These are phyloP conservation scores for Diplotaxis tenuifolia DNA, from an alignment of 345 rosid genomes.

Conservation along the genomic window DNA sequence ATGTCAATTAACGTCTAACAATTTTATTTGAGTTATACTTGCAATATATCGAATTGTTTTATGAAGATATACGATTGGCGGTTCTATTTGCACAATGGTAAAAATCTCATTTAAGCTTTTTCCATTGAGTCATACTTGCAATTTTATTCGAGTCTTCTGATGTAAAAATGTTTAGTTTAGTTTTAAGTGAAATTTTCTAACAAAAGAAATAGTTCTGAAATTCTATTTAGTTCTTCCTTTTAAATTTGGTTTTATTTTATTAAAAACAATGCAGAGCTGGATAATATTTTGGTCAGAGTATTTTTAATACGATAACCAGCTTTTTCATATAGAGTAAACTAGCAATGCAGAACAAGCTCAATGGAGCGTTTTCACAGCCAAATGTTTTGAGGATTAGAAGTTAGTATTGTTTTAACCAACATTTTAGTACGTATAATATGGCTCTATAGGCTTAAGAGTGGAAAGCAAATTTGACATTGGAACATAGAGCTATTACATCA, in stretches of 20 bases:
- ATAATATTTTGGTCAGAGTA: neutral
- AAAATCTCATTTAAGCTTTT: neutral
- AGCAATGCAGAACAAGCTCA: conserved; percentile 9
- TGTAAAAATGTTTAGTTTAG: neutral
- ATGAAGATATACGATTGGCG: neutral
- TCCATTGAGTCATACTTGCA: no score
- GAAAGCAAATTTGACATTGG: conserved; percentile 4
- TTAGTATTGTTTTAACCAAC: neutral
- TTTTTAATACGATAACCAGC: neutral
- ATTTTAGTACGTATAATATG: neutral
- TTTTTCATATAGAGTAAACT: neutral
- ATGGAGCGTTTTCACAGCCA: no score
- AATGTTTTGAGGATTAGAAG: neutral
- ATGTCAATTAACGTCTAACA: neutral
- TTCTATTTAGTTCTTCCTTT: neutral
- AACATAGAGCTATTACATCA: conserved; percentile 13
- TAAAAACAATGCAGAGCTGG: neutral
- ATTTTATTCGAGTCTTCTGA: no score
- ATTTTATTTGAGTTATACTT: neutral
- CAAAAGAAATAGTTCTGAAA: neutral
- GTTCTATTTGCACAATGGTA: neutral
- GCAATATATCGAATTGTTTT: neutral
- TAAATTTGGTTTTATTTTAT: no score
- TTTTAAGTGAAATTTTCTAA: neutral
- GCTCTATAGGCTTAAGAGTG: conserved; percentile 5